Evolutionary conservation across 805 yeast genomes (phyloP).

Genomic region (Ogataea nakhonphanomensis): DNA sequence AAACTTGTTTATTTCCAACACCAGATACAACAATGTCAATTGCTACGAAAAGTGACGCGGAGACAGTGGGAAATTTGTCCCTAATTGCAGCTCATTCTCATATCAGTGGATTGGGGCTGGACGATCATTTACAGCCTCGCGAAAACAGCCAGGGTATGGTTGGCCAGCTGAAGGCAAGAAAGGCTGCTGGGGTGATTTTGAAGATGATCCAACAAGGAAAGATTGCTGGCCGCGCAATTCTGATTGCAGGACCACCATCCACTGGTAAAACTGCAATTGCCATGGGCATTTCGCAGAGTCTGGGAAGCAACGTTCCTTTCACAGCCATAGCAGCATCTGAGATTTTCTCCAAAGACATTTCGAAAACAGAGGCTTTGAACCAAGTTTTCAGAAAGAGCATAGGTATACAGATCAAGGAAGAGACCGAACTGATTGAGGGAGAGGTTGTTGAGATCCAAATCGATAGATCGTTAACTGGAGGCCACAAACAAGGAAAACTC

Average conservation of each 20-base stretch:
- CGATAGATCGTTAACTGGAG: constrained; percentile 88
- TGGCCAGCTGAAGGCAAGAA: constrained; percentile 73
- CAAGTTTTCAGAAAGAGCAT: constrained; percentile 96
- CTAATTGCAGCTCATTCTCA: constrained; percentile 88
- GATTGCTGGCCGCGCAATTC: constrained; percentile 93
- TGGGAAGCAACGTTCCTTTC: constrained; percentile 96
- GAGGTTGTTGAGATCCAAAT: constrained; percentile 96
- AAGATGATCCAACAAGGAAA: constrained; percentile 89
- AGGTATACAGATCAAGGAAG: constrained; percentile 93
- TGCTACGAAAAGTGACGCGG: constrained; percentile 18
- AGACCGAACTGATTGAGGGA: constrained; percentile 97
- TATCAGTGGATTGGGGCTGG: constrained; percentile 90
- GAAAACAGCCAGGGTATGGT: constrained; percentile 85
- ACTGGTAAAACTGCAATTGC: constrained; percentile 98
- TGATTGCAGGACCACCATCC: constrained; percentile 97
- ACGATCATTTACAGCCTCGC: constrained; percentile 83
- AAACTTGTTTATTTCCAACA: constrained; percentile 6
- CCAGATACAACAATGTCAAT: constrained; percentile 17
- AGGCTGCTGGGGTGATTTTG: constrained; percentile 92
- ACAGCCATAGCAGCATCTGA: constrained; percentile 97
- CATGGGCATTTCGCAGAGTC: constrained; percentile 89
- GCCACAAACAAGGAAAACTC: constrained; percentile 74
- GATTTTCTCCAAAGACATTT: constrained; percentile 91
- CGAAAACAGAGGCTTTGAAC: constrained; percentile 94
- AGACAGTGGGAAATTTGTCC: constrained; percentile 22